These are phyloP conservation scores for Lepidium aucheri DNA, from an alignment of 345 rosid genomes.

Conservation along the genomic window DNA sequence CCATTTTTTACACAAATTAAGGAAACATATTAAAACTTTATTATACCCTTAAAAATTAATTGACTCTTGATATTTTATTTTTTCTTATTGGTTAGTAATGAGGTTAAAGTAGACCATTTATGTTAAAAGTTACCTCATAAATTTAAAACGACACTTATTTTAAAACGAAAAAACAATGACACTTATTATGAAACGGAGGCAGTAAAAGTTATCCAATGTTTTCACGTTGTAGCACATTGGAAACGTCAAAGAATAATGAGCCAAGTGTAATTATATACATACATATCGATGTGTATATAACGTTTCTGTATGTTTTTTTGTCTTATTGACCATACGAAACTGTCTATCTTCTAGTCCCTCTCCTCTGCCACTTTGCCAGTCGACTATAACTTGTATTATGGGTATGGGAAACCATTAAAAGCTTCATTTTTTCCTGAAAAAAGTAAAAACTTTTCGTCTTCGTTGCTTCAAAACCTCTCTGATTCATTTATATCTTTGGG, in stretches of 20 bases:
- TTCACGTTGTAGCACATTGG: too few species aligned
- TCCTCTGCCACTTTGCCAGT: conserved; percentile 10
- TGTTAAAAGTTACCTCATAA: too few species aligned
- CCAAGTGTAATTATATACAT: neutral
- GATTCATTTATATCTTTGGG: neutral
- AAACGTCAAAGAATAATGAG: neutral
- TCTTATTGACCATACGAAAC: neutral
- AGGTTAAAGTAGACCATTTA: too few species aligned
- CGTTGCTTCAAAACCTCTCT: conserved; percentile 1
- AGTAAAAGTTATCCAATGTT: too few species aligned
- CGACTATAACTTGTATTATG: neutral
- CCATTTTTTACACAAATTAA: too few species aligned
- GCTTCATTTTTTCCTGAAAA: neutral
- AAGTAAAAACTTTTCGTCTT: neutral
- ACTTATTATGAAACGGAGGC: too few species aligned
- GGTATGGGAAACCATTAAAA: neutral
- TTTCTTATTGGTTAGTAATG: too few species aligned
- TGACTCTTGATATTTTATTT: too few species aligned
- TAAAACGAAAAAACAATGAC: too few species aligned
- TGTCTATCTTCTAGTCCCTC: conserved; percentile 5
- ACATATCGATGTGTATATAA: neutral
- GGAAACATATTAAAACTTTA: too few species aligned
- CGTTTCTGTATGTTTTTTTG: neutral
- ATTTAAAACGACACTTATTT: too few species aligned
- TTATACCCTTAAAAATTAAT: too few species aligned